Percentiles rank a stretch among this genome's conserved stretches.
Evolutionary conservation across 495 filamentous ascomycete genomes (phyloP).

Genomic region (Talaromyces thailandensis): DNA sequence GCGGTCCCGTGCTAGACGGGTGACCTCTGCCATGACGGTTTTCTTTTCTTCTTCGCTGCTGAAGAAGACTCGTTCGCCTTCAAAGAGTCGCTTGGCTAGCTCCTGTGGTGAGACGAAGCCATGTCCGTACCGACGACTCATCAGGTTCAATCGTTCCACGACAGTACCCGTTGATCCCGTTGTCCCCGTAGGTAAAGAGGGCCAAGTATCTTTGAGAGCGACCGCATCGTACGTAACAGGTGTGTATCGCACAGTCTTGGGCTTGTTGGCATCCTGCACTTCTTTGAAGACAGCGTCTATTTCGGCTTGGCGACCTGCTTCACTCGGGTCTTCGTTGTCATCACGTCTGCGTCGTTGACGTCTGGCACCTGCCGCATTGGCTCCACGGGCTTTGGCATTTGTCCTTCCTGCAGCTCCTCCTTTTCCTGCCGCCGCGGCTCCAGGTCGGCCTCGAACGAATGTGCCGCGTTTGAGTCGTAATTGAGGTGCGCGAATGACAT

Average conservation of each 20-base stretch:
- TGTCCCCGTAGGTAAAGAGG: slow-evolving; percentile 26
- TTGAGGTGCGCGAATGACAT: slow-evolving; percentile 25
- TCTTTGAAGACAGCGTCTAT: slow-evolving; percentile 27
- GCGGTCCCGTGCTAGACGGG: slow-evolving; percentile 24
- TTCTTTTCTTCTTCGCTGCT: slow-evolving; percentile 28
- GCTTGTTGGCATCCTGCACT: slow-evolving; percentile 19
- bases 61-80: slow-evolving; percentile 34
- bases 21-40: slow-evolving; percentile 26
- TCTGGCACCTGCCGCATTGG: not conserved
- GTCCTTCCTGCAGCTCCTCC: not conserved
- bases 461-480: slow-evolving; percentile 13
- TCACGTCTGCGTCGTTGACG: slow-evolving; percentile 9
- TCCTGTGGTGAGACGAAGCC: slow-evolving; percentile 31
- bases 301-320: slow-evolving; percentile 13
- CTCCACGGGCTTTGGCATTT: not conserved
- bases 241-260: slow-evolving; percentile 24
- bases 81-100: slow-evolving; percentile 30
- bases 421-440: not conserved
- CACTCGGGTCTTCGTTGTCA: slow-evolving; percentile 15
- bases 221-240: slow-evolving; percentile 21
- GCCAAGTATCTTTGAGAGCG: slow-evolving; percentile 32
- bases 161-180: slow-evolving; percentile 23
- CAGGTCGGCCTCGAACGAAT: not conserved
- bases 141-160: slow-evolving; percentile 25
- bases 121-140: slow-evolving; percentile 28